Conservation (phyloP, 2,329 filamentous ascomycete species). For the Cladorrhinum sp. region DNA sequence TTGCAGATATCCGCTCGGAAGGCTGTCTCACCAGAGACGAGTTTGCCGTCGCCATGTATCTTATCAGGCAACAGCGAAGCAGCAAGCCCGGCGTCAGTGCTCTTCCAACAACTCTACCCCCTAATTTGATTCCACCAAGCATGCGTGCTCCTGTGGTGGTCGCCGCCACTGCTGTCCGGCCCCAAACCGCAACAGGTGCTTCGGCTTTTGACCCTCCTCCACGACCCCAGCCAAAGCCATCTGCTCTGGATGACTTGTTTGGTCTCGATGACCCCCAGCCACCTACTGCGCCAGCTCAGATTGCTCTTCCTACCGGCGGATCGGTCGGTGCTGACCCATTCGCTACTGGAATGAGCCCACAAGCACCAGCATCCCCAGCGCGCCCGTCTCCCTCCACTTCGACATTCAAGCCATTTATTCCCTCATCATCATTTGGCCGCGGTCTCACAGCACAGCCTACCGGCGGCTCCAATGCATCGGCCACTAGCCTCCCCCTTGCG, state of each 20-base stretch:
- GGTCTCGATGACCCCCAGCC: slow-evolving; percentile 70
- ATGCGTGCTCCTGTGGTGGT: slow-evolving; percentile 60
- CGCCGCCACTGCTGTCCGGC: slow-evolving; percentile 34
- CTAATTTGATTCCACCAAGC: slow-evolving; percentile 80
- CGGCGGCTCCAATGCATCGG: slow-evolving; percentile 54
- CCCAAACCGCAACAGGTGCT: slow-evolving; percentile 49
- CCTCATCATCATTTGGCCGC: slow-evolving; percentile 88
- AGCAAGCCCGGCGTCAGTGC: slow-evolving; percentile 62
- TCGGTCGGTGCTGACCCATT: slow-evolving; percentile 66
- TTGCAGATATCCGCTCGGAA: slow-evolving; percentile 89
- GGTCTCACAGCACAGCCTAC: slow-evolving; percentile 74
- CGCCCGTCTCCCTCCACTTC: slow-evolving; percentile 45
- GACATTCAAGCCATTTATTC: slow-evolving; percentile 85
- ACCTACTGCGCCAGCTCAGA: slow-evolving; percentile 51
- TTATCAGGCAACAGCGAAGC: slow-evolving; percentile 85
- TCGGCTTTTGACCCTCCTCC: slow-evolving; percentile 51
- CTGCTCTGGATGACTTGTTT: slow-evolving; percentile 90
- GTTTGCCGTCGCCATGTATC: slow-evolving; percentile 95
- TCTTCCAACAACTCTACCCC: slow-evolving; percentile 73
- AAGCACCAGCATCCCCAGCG: slow-evolving; percentile 53
- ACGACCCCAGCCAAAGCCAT: slow-evolving; percentile 46
- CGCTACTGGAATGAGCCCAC: slow-evolving; percentile 45
- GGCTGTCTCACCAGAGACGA: slow-evolving; percentile 83
- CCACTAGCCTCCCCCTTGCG: slow-evolving; percentile 35
- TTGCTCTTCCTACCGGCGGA: slow-evolving; percentile 68